These are phyloP conservation scores for Caulochytrium protostelioides DNA, from an alignment of 371 early-diverging fungal genomes.

Conservation along the genomic window DNA sequence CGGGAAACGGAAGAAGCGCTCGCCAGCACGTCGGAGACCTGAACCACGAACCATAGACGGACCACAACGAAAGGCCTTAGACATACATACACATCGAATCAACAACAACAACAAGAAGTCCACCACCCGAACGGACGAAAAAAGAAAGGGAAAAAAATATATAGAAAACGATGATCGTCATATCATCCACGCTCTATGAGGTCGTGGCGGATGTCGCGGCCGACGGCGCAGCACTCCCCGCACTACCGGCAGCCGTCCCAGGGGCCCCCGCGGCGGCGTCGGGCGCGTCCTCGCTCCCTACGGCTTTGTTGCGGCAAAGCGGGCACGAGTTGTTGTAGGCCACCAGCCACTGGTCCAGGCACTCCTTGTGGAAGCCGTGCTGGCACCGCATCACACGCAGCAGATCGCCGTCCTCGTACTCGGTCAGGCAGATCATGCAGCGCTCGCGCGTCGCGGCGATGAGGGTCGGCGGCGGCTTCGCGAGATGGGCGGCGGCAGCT, in stretches of 20 bases:
- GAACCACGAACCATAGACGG: too few relatives aligned
- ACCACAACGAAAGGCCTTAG: conserved; percentile 7
- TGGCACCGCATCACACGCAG: conserved; percentile 45
- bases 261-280: neutral
- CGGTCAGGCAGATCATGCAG: conserved; percentile 41
- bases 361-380: conserved; percentile 65
- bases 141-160: neutral
- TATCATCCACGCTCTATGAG: neutral
- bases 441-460: conserved; percentile 12
- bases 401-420: conserved; percentile 37
- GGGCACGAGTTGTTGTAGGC: conserved; percentile 13
- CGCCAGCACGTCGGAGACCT: too few relatives aligned
- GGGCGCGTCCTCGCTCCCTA: too few relatives aligned
- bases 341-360: conserved; percentile 43
- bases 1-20: too few relatives aligned
- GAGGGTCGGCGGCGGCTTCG: too few relatives aligned
- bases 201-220: neutral
- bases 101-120: neutral
- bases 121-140: too few relatives aligned
- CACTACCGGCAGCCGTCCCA: neutral
- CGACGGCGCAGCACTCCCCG: neutral
- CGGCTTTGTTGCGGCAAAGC: conserved; percentile 10
- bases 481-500: too few relatives aligned
- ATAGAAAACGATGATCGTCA: neutral
- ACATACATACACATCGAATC: neutral